A percentile compares a stretch with the other conserved stretches of the same genome.
Conservation (phyloP, 257 asterid species). For the Solanum neorickii region DNA sequence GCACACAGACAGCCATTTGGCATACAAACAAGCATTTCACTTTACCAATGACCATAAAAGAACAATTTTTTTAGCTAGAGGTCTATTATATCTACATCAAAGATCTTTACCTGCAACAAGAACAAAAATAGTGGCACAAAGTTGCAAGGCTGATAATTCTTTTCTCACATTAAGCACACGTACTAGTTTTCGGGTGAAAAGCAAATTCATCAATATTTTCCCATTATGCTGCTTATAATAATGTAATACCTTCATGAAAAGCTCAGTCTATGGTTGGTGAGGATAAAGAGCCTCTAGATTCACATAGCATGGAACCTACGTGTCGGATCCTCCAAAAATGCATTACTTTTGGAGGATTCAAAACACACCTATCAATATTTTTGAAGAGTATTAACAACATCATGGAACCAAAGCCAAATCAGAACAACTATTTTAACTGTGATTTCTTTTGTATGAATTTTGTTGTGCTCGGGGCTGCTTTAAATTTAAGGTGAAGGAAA, state of each 20-base stretch:
- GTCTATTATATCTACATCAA: background rate
- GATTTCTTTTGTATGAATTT: background rate
- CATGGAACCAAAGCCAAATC: background rate
- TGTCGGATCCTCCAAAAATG: background rate
- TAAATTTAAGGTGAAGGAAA: background rate
- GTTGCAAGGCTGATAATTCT: background rate
- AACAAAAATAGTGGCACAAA: background rate
- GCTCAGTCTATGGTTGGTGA: background rate
- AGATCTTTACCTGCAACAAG: background rate
- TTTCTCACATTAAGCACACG: background rate
- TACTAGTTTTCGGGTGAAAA: background rate
- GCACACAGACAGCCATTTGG: background rate
- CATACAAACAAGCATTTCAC: background rate
- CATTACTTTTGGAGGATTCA: background rate
- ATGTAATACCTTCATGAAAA: background rate
- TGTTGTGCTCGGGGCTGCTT: background rate
- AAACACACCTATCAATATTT: background rate
- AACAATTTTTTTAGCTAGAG: background rate
- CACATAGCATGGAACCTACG: background rate
- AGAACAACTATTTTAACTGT: background rate
- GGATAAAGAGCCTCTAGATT: background rate
- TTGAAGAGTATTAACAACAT: background rate
- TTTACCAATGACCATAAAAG: background rate
- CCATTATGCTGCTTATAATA: background rate
- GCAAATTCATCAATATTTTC: background rate